A percentile compares a stretch with the other conserved stretches of the same genome.
Conservation (phyloP, 164 flowering plant genomes). For the Pachysandra terminalis region DNA sequence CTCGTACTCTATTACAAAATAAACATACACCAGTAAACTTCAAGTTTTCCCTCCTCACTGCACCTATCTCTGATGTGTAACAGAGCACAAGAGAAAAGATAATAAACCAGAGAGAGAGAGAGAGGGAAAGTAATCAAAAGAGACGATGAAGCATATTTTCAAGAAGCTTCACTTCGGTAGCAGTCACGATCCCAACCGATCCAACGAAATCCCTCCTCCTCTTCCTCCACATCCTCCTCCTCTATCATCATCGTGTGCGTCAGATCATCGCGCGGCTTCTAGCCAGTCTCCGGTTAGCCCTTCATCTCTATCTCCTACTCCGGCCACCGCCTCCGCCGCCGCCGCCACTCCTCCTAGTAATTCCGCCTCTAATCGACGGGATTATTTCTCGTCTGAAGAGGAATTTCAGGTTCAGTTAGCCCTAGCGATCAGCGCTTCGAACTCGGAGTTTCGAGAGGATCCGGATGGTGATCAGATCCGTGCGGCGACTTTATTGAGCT, state of each 20-base stretch:
- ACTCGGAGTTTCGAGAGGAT: conserved; percentile 49
- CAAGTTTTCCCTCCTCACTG: too few species aligned
- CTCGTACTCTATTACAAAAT: too few species aligned
- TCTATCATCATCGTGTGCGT: conserved; percentile 15
- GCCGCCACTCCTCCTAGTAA: conserved; percentile 12
- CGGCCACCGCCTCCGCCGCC: conserved; percentile 13
- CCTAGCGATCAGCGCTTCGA: conserved; percentile 91
- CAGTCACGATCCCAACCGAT: conserved; percentile 57
- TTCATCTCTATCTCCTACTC: conserved; percentile 18
- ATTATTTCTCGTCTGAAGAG: conserved; percentile 78
- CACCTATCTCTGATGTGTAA: too few species aligned
- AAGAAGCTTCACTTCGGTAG: conserved; percentile 78
- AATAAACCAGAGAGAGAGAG: too few species aligned
- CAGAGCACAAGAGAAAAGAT: too few species aligned
- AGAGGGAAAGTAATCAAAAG: neutral
- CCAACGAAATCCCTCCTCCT: conserved; percentile 44
- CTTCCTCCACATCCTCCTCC: too few species aligned
- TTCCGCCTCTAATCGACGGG: conserved; percentile 22
- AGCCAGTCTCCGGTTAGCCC: conserved; percentile 22
- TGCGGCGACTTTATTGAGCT: conserved; percentile 65
- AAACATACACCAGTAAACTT: too few species aligned
- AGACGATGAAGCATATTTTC: conserved; percentile 87
- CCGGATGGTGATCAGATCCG: conserved; percentile 80
- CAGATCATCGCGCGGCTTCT: conserved; percentile 40
- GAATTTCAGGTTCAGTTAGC: conserved; percentile 92